Base-by-base conservation (phyloP, 1,139 yeast species). In the Scheffersomyces parashehatae region DNA sequence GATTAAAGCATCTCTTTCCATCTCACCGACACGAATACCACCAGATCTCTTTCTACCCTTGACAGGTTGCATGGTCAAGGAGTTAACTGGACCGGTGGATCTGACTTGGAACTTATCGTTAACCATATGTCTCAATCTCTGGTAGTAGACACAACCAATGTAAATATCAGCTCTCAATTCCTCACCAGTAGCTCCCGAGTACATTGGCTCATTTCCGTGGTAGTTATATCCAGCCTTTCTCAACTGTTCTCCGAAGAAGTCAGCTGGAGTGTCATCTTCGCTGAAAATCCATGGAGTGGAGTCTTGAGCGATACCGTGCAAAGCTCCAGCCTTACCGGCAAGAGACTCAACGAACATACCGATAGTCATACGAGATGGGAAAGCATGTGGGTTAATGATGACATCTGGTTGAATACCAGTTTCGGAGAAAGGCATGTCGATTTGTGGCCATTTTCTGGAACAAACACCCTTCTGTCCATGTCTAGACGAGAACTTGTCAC, bases 381-480 rank as follows among this genome's bases (percentile, higher is more conserved):
- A 93, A 54, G 98, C 99, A 65, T 93, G 99, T 3, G 99, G 99
- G 64, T 93, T 93, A 60, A 93, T 93, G 60, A 93, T 93, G 54
- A 93, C 88, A 70, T 93, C 99, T 1, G 99, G 99, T 65, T 88
- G 97, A 50, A 93, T 91, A 59, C 99, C 99, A 31, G 87, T 75
- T 70, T 93, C 99, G 52, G 90, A 82, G 71, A 93, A 93, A 47
- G 99, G 99, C 96, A 93, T 85, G 64, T 93, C 99, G 51, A 88
- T 77, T 41, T 89, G 85, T 24, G 98, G 99, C 97, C 98, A 93
- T 68, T 91, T 93, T 66, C 97, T 87, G 11, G 98, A 91, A 71
- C 98, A 93, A 49, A 93, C 99, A 81, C 99, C 99, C 71, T 93
- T 93, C 70, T 93, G 99, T 49, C 99, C 99, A 73, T 93, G 99